These are phyloP conservation scores for Fraxinus sp. DNA, from an alignment of 305 asterid species.

Conservation along the genomic window DNA sequence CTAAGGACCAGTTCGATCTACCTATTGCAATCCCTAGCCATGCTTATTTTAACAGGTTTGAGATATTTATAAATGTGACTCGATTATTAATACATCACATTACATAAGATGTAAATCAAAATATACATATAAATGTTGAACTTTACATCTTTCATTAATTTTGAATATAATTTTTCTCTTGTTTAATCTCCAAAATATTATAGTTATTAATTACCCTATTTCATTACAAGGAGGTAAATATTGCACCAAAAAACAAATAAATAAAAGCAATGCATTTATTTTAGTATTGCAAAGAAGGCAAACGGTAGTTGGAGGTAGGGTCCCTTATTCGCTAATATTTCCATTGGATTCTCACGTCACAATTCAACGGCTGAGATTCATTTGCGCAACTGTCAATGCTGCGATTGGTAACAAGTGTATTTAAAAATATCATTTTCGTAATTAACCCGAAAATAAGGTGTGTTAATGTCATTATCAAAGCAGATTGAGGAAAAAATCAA, in stretches of 20 bases:
- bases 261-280: not conserved
- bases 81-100: too few relatives aligned
- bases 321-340: conserved; percentile 5
- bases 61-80: not conserved
- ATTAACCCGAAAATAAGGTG: conserved; percentile 11
- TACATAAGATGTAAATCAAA: not conserved
- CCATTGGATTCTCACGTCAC: not conserved
- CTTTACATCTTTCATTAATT: not conserved
- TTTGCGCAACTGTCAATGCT: not conserved
- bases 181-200: not conserved
- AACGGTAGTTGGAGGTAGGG: conserved; percentile 16
- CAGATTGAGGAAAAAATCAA: conserved; percentile 16
- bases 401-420: not conserved
- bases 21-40: not conserved
- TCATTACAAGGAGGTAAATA: not conserved
- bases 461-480: not conserved
- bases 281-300: not conserved
- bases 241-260: not conserved
- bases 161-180: not conserved
- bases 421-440: not conserved
- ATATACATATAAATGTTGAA: not conserved
- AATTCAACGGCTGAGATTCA: conserved; percentile 17
- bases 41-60: not conserved
- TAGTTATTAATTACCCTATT: not conserved
- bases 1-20: not conserved